A percentile compares a stretch with the other conserved stretches of the same genome.
These are phyloP conservation scores for Candida rishiriensis DNA, from an alignment of 805 yeast species.

Conservation along the genomic window DNA sequence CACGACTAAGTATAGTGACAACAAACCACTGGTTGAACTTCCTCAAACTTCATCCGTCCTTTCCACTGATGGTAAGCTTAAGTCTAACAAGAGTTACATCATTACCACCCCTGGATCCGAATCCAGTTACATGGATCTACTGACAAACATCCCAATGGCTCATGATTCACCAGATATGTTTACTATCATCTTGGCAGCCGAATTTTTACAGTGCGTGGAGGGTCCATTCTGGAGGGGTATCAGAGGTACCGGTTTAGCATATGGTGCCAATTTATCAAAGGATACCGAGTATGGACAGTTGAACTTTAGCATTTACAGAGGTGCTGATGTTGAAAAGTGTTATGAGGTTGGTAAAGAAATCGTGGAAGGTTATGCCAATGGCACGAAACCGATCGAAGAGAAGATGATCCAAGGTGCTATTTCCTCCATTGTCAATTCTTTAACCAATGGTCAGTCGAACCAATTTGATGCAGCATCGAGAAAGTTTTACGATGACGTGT, in stretches of 20 bases:
- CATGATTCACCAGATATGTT: slow-evolving; percentile 58
- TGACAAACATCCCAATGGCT: slow-evolving; percentile 55
- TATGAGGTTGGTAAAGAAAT: slow-evolving; percentile 56
- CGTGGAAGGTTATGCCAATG: slow-evolving; percentile 56
- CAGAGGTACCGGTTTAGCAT: slow-evolving; percentile 91
- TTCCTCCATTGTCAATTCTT: slow-evolving; percentile 65
- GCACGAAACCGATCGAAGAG: slow-evolving; percentile 49
- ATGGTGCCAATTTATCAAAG: slow-evolving; percentile 68
- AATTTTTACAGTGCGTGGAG: slow-evolving; percentile 78
- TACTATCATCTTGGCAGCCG: slow-evolving; percentile 67
- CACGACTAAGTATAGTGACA: slow-evolving; percentile 3
- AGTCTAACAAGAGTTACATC: slow-evolving; percentile 53
- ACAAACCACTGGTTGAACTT: slow-evolving; percentile 22
- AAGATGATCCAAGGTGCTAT: slow-evolving; percentile 67
- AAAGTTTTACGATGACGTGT: slow-evolving; percentile 60
- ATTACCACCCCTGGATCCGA: slow-evolving; percentile 81
- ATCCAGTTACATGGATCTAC: slow-evolving; percentile 61
- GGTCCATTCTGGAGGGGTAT: slow-evolving; percentile 98
- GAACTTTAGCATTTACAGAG: slow-evolving; percentile 68
- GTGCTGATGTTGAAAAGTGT: slow-evolving; percentile 72
- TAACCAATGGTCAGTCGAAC: slow-evolving; percentile 68
- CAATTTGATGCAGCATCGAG: slow-evolving; percentile 58
- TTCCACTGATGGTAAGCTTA: slow-evolving; percentile 51
- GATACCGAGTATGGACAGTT: slow-evolving; percentile 65
- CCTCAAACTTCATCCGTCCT: slow-evolving; percentile 53